phyloP scores from a whole-genome alignment of 305 asterid species.

The Fraxinus dipetala region DNA sequence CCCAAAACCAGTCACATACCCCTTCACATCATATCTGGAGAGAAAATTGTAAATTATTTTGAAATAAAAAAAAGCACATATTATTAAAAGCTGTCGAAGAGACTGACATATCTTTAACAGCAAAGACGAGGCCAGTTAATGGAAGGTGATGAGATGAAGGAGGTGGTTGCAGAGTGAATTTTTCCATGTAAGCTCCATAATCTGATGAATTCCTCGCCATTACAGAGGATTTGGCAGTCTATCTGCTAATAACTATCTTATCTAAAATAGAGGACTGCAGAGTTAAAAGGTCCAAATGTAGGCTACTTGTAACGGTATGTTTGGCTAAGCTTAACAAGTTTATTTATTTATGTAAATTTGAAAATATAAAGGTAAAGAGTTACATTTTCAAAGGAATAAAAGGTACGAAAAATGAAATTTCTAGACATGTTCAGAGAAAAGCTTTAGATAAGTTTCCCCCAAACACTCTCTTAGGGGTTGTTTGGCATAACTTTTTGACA shows the following conservation, averaged over 20 bases:
- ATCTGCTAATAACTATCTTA: background rate
- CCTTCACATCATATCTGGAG: slow-evolving; percentile 66
- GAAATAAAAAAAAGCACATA: background rate
- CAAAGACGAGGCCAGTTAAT: slow-evolving; percentile 64
- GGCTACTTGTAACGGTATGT: background rate
- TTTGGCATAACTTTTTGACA: background rate
- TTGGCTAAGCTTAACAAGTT: background rate
- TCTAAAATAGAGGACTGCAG: background rate
- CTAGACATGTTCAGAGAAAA: too few relatives aligned
- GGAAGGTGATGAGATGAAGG: slow-evolving; percentile 48
- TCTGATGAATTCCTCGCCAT: slow-evolving; percentile 27
- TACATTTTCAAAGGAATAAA: too few relatives aligned
- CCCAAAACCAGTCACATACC: slow-evolving; percentile 77
- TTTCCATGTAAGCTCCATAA: slow-evolving; percentile 67
- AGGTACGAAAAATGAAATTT: too few relatives aligned
- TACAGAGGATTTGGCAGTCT: background rate
- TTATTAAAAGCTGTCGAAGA: background rate
- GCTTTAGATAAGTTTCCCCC: background rate
- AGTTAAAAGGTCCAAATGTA: background rate
- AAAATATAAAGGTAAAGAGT: background rate
- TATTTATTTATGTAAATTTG: background rate
- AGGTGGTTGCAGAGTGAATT: slow-evolving; percentile 43
- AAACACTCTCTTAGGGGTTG: background rate
- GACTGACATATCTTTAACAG: slow-evolving; percentile 77
- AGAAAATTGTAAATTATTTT: background rate